Percentiles rank a stretch among this genome's conserved stretches.
These are phyloP conservation scores for Curvularia eragrostidis DNA, from an alignment of 2,329 filamentous ascomycete genomes.

Conservation along the genomic window DNA sequence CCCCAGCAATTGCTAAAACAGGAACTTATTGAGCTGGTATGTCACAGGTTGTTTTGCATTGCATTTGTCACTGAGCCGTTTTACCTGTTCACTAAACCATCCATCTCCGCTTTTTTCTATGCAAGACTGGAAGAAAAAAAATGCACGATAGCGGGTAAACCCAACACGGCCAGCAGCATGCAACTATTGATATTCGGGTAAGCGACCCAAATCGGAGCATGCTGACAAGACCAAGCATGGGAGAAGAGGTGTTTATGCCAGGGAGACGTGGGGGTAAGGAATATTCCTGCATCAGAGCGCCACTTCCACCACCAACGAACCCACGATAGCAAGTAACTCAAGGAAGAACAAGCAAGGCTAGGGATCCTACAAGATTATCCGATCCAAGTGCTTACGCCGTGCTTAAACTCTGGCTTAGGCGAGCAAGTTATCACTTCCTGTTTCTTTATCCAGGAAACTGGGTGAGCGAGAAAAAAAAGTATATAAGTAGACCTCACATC, in stretches of 20 bases:
- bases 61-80: background rate
- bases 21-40: background rate
- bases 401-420: background rate
- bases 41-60: background rate
- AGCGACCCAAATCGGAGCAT: background rate
- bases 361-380: background rate
- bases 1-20: background rate
- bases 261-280: background rate
- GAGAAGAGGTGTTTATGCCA: no score
- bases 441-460: no score
- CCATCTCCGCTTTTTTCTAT: background rate
- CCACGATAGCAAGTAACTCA: background rate
- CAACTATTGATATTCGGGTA: background rate
- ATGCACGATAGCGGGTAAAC: background rate
- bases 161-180: background rate
- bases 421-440: background rate
- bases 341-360: no score
- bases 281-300: background rate
- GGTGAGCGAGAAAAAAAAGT: background rate
- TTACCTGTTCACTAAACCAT: background rate
- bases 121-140: background rate
- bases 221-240: background rate
- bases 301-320: background rate
- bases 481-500: background rate
- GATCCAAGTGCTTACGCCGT: background rate